These are phyloP conservation scores for Oryza meyeriana DNA, from an alignment of 176 grass and related monocot genomes.

Conservation along the genomic window DNA sequence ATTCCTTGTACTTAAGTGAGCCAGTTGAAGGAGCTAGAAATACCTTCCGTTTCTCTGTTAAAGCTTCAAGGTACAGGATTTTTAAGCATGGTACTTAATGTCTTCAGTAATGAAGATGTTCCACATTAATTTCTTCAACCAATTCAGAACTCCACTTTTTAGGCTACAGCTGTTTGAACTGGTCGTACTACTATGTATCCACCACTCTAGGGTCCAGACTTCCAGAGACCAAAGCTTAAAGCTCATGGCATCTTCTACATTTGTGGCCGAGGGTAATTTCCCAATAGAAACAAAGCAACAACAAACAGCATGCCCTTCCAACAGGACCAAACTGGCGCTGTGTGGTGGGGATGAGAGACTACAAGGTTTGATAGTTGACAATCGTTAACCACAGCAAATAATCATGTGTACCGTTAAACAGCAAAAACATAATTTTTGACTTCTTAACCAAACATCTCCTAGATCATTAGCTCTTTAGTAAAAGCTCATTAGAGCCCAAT, in stretches of 20 bases:
- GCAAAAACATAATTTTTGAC: not conserved
- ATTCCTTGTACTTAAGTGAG: conserved; percentile 16
- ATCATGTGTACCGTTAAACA: not conserved
- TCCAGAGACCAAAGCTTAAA: not conserved
- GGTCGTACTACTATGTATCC: not conserved
- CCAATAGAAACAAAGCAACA: conserved; percentile 3
- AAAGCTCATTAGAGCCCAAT: not conserved
- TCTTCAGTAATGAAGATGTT: not conserved
- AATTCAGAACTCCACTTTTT: not conserved
- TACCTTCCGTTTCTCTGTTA: not conserved
- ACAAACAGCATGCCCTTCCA: not conserved
- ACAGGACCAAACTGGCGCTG: not conserved
- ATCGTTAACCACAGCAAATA: not conserved
- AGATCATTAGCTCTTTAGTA: not conserved
- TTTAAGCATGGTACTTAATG: not conserved
- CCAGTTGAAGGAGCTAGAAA: not conserved
- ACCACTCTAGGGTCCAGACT: not conserved
- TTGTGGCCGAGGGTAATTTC: not conserved
- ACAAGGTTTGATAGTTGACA: not conserved
- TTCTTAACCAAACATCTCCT: not conserved
- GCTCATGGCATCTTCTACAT: not conserved
- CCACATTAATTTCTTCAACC: not conserved
- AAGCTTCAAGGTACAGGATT: not conserved
- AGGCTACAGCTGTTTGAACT: not conserved
- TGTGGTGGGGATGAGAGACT: not conserved